Percentiles rank a stretch among this genome's conserved stretches.
Evolutionary conservation across 2,329 filamentous ascomycete genomes (phyloP).

Genomic region (Pseudogymnoascus sp.): DNA sequence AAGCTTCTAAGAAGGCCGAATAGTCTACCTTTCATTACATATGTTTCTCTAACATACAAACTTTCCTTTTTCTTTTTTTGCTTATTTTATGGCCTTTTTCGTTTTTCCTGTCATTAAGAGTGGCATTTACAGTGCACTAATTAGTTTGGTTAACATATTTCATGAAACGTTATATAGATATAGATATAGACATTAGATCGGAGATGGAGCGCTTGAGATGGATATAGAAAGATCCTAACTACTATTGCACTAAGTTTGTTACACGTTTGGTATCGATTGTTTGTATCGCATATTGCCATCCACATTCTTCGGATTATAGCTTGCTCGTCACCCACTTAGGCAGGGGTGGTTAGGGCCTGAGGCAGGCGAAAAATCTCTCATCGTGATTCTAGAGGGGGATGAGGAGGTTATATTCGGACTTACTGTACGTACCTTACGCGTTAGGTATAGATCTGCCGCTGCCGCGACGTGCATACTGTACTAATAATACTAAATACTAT

Average conservation of each 20-base stretch:
- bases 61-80: slow-evolving; percentile 32
- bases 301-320: no score
- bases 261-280: no score
- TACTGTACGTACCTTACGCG: no score
- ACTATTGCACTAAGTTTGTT: background rate
- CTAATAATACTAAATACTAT: no score
- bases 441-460: no score
- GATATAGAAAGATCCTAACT: background rate
- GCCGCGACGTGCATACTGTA: no score
- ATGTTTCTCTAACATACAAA: slow-evolving; percentile 45
- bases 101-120: background rate
- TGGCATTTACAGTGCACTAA: background rate
- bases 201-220: background rate
- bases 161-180: background rate
- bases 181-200: background rate
- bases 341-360: no score
- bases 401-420: no score
- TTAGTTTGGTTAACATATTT: slow-evolving; percentile 12
- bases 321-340: no score
- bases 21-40: slow-evolving; percentile 30
- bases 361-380: no score
- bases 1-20: slow-evolving; percentile 38
- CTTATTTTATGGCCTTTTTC: slow-evolving; percentile 35
- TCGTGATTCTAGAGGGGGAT: no score
- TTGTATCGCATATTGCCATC: no score